These are phyloP conservation scores for Lodderomyces elongisporus DNA, from an alignment of 1,139 yeast genomes.

Conservation along the genomic window DNA sequence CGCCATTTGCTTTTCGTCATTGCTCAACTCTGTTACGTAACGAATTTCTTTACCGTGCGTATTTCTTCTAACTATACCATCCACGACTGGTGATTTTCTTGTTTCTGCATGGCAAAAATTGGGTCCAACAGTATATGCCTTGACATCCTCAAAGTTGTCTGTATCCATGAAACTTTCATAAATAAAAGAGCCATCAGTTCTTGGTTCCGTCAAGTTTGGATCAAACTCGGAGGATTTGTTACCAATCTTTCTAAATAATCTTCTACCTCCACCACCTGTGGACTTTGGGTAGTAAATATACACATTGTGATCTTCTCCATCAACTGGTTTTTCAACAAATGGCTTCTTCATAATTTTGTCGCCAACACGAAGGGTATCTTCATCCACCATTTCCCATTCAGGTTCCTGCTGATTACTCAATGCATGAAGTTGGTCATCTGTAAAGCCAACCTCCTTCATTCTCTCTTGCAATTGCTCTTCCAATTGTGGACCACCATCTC, in stretches of 20 bases:
- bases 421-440: conserved; percentile 43
- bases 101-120: conserved; percentile 95
- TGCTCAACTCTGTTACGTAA: conserved; percentile 74
- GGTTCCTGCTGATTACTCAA: conserved; percentile 72
- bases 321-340: conserved; percentile 97
- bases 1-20: conserved; percentile 78
- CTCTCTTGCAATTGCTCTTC: conserved; percentile 53
- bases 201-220: conserved; percentile 65
- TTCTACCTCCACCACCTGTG: conserved; percentile 96
- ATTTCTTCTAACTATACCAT: conserved; percentile 94
- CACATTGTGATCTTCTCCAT: conserved; percentile 97
- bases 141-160: conserved; percentile 96
- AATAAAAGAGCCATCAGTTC: conserved; percentile 87
- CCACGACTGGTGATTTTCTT: conserved; percentile 96
- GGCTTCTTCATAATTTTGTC: conserved; percentile 77
- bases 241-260: conserved; percentile 91
- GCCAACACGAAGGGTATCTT: conserved; percentile 77
- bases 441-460: conserved; percentile 33
- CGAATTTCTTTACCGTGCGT: conserved; percentile 97
- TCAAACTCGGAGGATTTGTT: conserved; percentile 97
- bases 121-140: conserved; percentile 95
- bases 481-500: conserved; percentile 95
- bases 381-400: conserved; percentile 81
- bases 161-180: conserved; percentile 97
- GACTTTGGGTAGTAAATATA: conserved; percentile 84